These are phyloP conservation scores for Aquilaria yunnanensis DNA, from an alignment of 345 rosid species.

Conservation along the genomic window DNA sequence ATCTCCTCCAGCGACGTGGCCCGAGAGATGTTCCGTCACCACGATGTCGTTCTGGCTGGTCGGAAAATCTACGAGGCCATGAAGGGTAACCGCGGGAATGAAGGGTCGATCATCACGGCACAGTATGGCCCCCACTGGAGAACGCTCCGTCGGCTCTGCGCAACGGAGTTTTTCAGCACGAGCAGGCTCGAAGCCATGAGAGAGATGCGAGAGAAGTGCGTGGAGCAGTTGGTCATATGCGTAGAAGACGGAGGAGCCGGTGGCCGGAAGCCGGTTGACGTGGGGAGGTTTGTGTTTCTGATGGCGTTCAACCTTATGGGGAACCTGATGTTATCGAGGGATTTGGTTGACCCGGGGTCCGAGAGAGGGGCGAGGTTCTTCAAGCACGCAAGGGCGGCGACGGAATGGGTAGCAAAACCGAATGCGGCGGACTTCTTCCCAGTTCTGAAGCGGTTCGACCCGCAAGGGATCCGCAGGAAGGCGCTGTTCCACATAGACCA, in stretches of 20 bases:
- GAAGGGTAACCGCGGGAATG: constrained; percentile 46
- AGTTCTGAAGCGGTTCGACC: constrained; percentile 52
- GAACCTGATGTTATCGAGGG: constrained; percentile 61
- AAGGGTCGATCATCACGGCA: constrained; percentile 63
- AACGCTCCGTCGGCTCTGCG: constrained; percentile 56
- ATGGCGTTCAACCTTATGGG: constrained; percentile 72
- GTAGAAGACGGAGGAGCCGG: constrained; percentile 35
- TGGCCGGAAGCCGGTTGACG: constrained; percentile 40
- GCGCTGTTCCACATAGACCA: constrained; percentile 54
- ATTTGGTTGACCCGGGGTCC: constrained; percentile 53
- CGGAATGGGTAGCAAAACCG: constrained; percentile 76
- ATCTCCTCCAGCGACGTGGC: constrained; percentile 61
- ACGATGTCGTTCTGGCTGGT: constrained; percentile 63
- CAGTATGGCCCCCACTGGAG: constrained; percentile 83
- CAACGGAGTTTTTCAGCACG: constrained; percentile 55
- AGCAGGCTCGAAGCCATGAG: constrained; percentile 54
- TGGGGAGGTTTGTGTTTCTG: constrained; percentile 59
- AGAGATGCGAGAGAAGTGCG: constrained; percentile 38
- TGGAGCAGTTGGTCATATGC: constrained; percentile 44
- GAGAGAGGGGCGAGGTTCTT: constrained; percentile 54
- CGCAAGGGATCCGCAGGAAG: constrained; percentile 61
- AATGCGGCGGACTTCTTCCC: constrained; percentile 78
- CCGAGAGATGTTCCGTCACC: constrained; percentile 69
- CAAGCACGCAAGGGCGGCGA: constrained; percentile 62
- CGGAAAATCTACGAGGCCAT: constrained; percentile 78